Conservation (phyloP, 129 eudicot species). For the Lonicera japonica region DNA sequence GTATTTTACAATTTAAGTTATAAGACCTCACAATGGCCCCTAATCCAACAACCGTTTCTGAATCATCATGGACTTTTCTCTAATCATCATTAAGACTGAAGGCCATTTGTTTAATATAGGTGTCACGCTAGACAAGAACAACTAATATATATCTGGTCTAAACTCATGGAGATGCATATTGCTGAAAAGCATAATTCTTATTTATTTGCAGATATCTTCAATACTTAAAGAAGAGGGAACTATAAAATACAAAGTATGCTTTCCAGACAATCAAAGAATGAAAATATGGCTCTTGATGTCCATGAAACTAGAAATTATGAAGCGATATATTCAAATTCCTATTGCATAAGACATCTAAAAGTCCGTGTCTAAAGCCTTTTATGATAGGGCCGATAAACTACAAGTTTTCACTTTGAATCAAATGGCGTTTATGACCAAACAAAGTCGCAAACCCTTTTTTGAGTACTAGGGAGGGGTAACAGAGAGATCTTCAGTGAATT, state of each 20-base stretch:
- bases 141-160: too few relatives aligned
- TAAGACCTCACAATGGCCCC: too few relatives aligned
- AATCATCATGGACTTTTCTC: too few relatives aligned
- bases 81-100: too few relatives aligned
- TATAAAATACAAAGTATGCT: conserved; percentile 4
- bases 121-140: too few relatives aligned
- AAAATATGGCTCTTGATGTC: conserved; percentile 13
- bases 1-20: too few relatives aligned
- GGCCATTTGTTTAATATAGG: too few relatives aligned
- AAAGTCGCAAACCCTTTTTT: neutral
- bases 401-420: neutral
- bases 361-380: neutral
- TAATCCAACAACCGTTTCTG: too few relatives aligned
- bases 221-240: too few relatives aligned
- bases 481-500: neutral
- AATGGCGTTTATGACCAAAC: neutral
- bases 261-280: neutral
- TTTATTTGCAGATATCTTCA: too few relatives aligned
- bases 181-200: too few relatives aligned
- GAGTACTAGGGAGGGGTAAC: neutral
- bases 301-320: neutral
- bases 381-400: neutral
- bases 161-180: too few relatives aligned
- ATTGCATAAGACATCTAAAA: neutral
- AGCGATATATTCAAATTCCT: neutral